Evolutionary conservation across 805 yeast genomes (phyloP), one percentile per base, ranked within the genome.

Genomic region (Starmerella tilneyi): DNA sequence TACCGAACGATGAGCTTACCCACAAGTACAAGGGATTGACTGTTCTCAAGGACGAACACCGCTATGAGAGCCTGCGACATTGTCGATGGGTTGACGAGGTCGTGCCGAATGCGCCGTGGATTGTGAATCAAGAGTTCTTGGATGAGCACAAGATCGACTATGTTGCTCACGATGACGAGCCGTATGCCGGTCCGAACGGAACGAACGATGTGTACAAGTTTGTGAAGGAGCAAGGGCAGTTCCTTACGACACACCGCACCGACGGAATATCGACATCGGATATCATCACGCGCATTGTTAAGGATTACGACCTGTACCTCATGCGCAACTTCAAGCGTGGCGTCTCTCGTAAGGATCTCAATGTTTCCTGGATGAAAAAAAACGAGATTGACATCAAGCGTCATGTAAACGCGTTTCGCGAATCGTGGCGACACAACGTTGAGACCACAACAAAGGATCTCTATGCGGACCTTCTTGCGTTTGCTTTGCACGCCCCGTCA

Each of bases 21-120:
- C 97, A 92, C 66, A 81, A 79, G 55, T 71, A 88, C 50, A 92
- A 92, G 62, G 98, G 98, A 1, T 67, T 92, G 53, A 92, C 98
- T 0, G 98, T 92, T 5, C 69, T 92, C 47, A 74, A 83, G 2
- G 97, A 88, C 60, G 68, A 75, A 51, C 96, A 89, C 61, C 76
- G 98, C 48, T 78, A 80, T 55, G 97, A 89, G 53, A 81, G 96
- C n/a, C 68, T 92, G 49, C 74, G 74, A 49, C 98, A 92, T 65
- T 92, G 98, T 64, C 78, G 71, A 57, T 92, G 98, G 98, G 98
- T 92, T 20, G 97, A 92, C 62, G 97, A 92, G 63, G 97, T 92
- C 23, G 72, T 92, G 44, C 86, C 89, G 23, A 70, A 84, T 62
- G 95, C 96, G 2, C 98, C 98, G 12, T 92, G 98, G 98, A 75